Base-by-base conservation (phyloP, 139 green algal genomes). In the Chlamydomonas eustigma region DNA sequence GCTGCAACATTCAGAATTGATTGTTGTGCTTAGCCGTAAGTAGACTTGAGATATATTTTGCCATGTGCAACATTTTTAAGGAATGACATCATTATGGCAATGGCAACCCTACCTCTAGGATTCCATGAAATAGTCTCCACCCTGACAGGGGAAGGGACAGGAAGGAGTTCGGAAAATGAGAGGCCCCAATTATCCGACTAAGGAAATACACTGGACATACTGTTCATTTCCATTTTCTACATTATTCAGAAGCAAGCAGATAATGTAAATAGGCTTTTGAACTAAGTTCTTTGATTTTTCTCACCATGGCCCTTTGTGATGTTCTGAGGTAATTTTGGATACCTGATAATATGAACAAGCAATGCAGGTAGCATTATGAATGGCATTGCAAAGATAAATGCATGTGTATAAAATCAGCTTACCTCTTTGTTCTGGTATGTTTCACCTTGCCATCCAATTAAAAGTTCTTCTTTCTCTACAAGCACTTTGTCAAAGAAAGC, bases 71-170 rank as follows among this genome's bases (percentile, higher is more conserved):
- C 3, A 51, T 32, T 38, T 28, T 31, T 28, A 28, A 28, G 52
- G 18, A 25, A 68, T 25, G 12, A 6, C 12, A 31, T 68, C 6
- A 68, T 58, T 18, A 31, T 68, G 8, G 52, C 6, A 68, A 8
- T 37, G 52, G 52, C 12, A 25, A 68, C 52, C 52, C 34, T 28
- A 68, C 52, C 52, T 73, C 65, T 38, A 73, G 65, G 65, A 4
- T 39, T 39, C 65, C 65, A 73, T n/a, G 65, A 73, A 34, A 73
- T 73, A 34, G 65, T 73, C 28, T 73, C 65, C 3, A 73, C 50
- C 65, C 65, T 73, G 65, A 58, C 12, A 18, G 12, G 12, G 18
- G 44, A 18, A 58, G 44, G 44, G 12, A 58, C 12, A 58, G 12
- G 18, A 58, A 58, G 44, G 44, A 18, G 12, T 12, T 12, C 44